Evolutionary conservation across 2,329 filamentous ascomycete species (phyloP), one percentile per base, ranked within the genome.

Genomic region (Apiospora saccharicola): DNA sequence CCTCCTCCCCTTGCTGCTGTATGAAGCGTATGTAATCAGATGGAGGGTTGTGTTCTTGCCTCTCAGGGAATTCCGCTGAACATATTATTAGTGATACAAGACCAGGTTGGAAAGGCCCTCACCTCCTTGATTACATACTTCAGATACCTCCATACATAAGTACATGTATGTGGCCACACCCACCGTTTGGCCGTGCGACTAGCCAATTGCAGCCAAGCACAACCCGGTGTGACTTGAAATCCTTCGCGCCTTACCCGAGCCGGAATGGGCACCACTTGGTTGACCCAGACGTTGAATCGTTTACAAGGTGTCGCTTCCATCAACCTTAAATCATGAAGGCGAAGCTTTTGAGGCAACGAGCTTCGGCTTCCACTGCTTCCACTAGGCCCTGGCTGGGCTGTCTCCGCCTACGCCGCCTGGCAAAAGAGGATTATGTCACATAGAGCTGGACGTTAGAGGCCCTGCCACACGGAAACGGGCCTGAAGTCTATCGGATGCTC

Each of bases 341-440:
- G 57, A 64, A 64, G 57, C 57, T 64, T 64, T 64, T 64, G 57
- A 64, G 57, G 57, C 57, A 14, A 64, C 30, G 57, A 61, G 30
- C 53, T 24, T 51, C 49, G 49, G 44, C 44, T 53, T 53, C 49
- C 37, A 41, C 37, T 14, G 30, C 53, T 37, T 61, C 30, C 19
- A 37, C 30, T 61, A 37, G 19, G 19, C 53, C 51, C 4, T 37
- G 16, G 8, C 2, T 41, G 16, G 16, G 41, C 53, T 61, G 22
- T 13, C 34, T 14, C 57, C 57, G 57, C 19, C 57, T 34, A 41
- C 22, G 30, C 8, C 34, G 57, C 57, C 30, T 41, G 10, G 19
- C 30, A 41, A 64, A 64, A 41, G 57, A 22, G 34, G 57, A 10
- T 41, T 4, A 4, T 14, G 16, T 4, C 4, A 44, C 13, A 44